A percentile compares a stretch with the other conserved stretches of the same genome.
phyloP scores from a whole-genome alignment of 169 alveolate species.

The Blepharisma undulans region DNA sequence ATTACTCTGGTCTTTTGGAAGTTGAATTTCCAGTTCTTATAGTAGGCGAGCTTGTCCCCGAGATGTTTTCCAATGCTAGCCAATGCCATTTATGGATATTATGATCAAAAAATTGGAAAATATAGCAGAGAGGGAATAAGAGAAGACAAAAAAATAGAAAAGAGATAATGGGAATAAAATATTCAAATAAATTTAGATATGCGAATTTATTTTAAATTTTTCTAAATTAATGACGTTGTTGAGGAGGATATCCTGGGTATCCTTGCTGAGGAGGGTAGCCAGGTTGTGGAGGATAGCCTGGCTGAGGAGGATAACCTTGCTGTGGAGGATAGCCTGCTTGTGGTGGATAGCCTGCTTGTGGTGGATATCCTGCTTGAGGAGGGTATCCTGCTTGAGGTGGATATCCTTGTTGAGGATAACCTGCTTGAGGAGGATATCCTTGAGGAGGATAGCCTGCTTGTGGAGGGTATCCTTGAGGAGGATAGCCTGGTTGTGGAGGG shows the following conservation, averaged over 20 bases:
- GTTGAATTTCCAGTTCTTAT: slow-evolving; percentile 40
- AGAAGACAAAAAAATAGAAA: neutral
- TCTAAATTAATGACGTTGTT: neutral
- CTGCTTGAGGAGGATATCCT: slow-evolving; percentile 18
- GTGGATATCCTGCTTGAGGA: slow-evolving; percentile 17
- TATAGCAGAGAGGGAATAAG: neutral
- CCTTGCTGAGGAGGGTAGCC: slow-evolving; percentile 38
- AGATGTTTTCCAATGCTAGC: neutral
- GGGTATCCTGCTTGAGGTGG: slow-evolving; percentile 41
- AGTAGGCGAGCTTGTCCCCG: slow-evolving; percentile 14
- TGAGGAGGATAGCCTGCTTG: neutral
- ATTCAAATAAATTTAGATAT: too few species aligned
- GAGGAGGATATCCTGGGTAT: slow-evolving; percentile 48
- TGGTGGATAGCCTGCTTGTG: slow-evolving; percentile 44
- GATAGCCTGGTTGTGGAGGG: slow-evolving; percentile 41
- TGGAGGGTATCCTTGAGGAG: neutral
- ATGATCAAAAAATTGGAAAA: neutral
- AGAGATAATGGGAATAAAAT: neutral
- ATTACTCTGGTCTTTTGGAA: slow-evolving; percentile 38
- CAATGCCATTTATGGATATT: slow-evolving; percentile 24
- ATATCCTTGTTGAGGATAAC: slow-evolving; percentile 35
- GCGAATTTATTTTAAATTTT: neutral
- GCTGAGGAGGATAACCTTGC: slow-evolving; percentile 34
- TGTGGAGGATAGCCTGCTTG: slow-evolving; percentile 38
- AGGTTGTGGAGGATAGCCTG: slow-evolving; percentile 44